Percentiles rank a stretch among this genome's conserved stretches.
Evolutionary conservation across 257 asterid genomes (phyloP).

Genomic region (Perilla frutescens): DNA sequence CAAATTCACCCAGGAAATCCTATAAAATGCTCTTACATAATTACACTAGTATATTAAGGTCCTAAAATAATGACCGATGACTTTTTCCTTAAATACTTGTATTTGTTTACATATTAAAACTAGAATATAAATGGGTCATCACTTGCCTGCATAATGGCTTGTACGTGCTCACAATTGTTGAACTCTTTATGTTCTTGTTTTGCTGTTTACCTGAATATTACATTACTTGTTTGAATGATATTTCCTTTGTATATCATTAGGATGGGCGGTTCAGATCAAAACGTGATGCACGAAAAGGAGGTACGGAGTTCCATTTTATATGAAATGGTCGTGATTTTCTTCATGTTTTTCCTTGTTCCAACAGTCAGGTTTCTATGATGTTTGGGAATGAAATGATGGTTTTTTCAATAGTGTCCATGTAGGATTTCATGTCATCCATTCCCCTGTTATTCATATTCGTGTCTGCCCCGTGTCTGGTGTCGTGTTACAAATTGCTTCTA

Average conservation of each 20-base stretch:
- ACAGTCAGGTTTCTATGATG: slow-evolving; percentile 9
- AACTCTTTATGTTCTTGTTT: slow-evolving; percentile 31
- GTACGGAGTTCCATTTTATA: slow-evolving; percentile 51
- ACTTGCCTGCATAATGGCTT: slow-evolving; percentile 17
- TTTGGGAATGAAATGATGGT: slow-evolving; percentile 21
- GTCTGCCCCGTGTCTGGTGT: neutral
- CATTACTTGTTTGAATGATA: slow-evolving; percentile 35
- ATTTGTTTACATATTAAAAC: neutral
- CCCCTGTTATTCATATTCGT: neutral
- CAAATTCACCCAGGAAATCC: neutral
- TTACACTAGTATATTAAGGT: neutral
- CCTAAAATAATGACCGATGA: neutral
- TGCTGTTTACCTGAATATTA: neutral
- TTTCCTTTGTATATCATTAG: slow-evolving; percentile 60
- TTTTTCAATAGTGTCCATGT: neutral
- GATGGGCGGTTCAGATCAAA: slow-evolving; percentile 98
- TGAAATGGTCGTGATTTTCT: slow-evolving; percentile 25
- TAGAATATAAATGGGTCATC: neutral
- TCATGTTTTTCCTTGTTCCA: slow-evolving; percentile 6
- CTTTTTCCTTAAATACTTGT: neutral
- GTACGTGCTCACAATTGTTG: slow-evolving; percentile 3
- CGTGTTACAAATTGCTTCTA: neutral
- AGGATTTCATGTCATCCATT: neutral
- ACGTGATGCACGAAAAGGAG: slow-evolving; percentile 99
- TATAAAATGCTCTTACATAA: neutral